A percentile compares a stretch with the other conserved stretches of the same genome.
phyloP scores from a whole-genome alignment of 2,329 filamentous ascomycete species.

The Aspergillus sp. region DNA sequence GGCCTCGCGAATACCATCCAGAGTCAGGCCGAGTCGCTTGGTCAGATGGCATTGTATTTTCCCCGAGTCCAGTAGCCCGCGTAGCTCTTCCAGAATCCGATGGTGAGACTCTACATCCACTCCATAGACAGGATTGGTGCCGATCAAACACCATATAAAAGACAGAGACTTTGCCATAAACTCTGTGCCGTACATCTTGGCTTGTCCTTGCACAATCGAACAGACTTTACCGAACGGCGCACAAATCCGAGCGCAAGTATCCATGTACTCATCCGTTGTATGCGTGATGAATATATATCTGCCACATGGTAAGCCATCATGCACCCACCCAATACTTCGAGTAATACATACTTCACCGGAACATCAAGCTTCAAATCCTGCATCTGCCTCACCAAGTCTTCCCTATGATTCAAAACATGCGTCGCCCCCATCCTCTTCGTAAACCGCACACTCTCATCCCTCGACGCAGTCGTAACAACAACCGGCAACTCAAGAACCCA shows the following conservation, averaged over 20 bases:
- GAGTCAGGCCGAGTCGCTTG: constrained; percentile 22
- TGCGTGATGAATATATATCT: constrained; percentile 46
- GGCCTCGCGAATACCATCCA: constrained; percentile 40
- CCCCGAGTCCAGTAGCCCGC: constrained; percentile 4
- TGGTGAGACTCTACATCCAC: constrained; percentile 42
- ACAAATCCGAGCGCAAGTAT: constrained; percentile 37
- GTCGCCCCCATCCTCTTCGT: constrained; percentile 44
- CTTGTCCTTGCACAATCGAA: constrained; percentile 46
- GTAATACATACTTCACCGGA: constrained; percentile 23
- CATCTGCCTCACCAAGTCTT: constrained; percentile 24
- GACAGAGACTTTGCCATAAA: constrained; percentile 49
- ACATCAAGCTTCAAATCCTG: constrained; percentile 24
- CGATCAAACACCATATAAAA: constrained; percentile 45
- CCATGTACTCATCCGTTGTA: constrained; percentile 44
- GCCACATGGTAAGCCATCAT: neutral
- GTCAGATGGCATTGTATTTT: neutral
- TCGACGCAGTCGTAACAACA: constrained; percentile 46
- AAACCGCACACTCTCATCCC: constrained; percentile 42
- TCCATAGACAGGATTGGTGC: constrained; percentile 43
- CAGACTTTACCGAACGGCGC: constrained; percentile 48
- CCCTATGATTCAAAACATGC: constrained; percentile 45
- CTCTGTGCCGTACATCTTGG: constrained; percentile 47
- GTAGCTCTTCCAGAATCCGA: constrained; percentile 40
- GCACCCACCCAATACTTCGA: neutral
- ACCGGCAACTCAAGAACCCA: constrained; percentile 40